A percentile compares a stretch with the other conserved stretches of the same genome.
phyloP scores from a whole-genome alignment of 176 grass and related monocot genomes.

The Bromus sterilis region DNA sequence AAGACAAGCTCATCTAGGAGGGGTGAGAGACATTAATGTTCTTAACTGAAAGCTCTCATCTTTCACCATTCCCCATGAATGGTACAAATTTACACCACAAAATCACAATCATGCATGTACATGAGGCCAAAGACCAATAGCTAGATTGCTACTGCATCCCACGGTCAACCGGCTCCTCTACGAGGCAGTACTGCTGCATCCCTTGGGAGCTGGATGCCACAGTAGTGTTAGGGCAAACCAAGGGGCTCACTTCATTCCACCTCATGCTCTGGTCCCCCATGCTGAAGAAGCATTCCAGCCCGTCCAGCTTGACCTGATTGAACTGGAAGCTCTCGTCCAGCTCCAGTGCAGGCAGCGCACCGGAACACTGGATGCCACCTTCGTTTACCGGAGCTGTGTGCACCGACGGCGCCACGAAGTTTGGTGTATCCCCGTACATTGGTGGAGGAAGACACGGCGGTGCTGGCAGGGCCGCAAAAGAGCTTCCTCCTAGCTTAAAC shows the following conservation, averaged over 20 bases:
- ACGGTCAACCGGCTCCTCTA: slow-evolving; percentile 44
- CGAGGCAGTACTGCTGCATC: slow-evolving; percentile 42
- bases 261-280: slow-evolving; percentile 39
- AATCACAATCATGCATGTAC: slow-evolving; percentile 48
- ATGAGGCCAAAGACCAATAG: slow-evolving; percentile 25
- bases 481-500: slow-evolving; percentile 45
- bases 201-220: slow-evolving; percentile 47
- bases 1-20: slow-evolving; percentile 31
- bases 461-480: slow-evolving; percentile 14
- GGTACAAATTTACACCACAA: slow-evolving; percentile 58
- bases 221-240: slow-evolving; percentile 42
- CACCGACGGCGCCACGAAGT: slow-evolving; percentile 17
- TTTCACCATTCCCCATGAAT: slow-evolving; percentile 45
- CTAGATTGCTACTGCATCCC: slow-evolving; percentile 49
- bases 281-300: slow-evolving; percentile 51
- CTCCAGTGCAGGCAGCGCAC: slow-evolving; percentile 28
- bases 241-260: slow-evolving; percentile 53
- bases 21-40: slow-evolving; percentile 15
- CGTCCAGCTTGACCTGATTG: slow-evolving; percentile 67
- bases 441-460: slow-evolving; percentile 12
- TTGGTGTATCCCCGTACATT: slow-evolving; percentile 36
- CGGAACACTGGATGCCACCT: slow-evolving; percentile 7
- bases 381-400: slow-evolving; percentile 2
- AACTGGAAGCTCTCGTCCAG: slow-evolving; percentile 71
- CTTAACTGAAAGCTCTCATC: slow-evolving; percentile 29